phyloP scores from a whole-genome alignment of 495 filamentous ascomycete genomes.

The Penicillium bialowiezense region DNA sequence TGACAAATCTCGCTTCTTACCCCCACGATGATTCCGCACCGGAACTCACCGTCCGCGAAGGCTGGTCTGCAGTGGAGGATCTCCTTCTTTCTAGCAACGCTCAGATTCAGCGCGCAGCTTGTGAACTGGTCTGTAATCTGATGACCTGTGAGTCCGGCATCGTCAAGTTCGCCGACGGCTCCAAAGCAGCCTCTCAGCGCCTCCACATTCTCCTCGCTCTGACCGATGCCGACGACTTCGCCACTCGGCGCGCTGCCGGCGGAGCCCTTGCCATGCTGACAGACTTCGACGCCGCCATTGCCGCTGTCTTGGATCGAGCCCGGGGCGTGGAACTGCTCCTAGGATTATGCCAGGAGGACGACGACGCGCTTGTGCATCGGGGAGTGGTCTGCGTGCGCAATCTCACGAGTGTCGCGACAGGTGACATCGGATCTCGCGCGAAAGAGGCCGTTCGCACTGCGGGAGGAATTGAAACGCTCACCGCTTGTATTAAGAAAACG shows the following conservation, averaged over 20 bases:
- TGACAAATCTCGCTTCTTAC: conserved; percentile 88
- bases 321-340: conserved; percentile 69
- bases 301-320: conserved; percentile 63
- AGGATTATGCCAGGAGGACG: conserved; percentile 69
- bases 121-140: conserved; percentile 90
- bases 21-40: conserved; percentile 62
- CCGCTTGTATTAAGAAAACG: conserved; percentile 61
- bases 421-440: conserved; percentile 39
- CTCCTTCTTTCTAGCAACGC: conserved; percentile 72
- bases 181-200: conserved; percentile 62
- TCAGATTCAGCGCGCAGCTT: conserved; percentile 76
- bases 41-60: conserved; percentile 65
- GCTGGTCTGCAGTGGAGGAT: conserved; percentile 75
- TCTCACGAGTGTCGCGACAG: conserved; percentile 38
- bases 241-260: conserved; percentile 78
- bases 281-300: conserved; percentile 68
- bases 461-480: conserved; percentile 59
- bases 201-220: conserved; percentile 83
- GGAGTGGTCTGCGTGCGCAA: conserved; percentile 71
- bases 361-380: conserved; percentile 70
- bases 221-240: conserved; percentile 76
- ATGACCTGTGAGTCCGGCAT: conserved; percentile 73
- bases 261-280: conserved; percentile 84
- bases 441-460: conserved; percentile 38
- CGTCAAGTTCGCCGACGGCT: conserved; percentile 70